Base-by-base conservation (phyloP, 2,329 filamentous ascomycete genomes). In the Sarocladium oryzae region DNA sequence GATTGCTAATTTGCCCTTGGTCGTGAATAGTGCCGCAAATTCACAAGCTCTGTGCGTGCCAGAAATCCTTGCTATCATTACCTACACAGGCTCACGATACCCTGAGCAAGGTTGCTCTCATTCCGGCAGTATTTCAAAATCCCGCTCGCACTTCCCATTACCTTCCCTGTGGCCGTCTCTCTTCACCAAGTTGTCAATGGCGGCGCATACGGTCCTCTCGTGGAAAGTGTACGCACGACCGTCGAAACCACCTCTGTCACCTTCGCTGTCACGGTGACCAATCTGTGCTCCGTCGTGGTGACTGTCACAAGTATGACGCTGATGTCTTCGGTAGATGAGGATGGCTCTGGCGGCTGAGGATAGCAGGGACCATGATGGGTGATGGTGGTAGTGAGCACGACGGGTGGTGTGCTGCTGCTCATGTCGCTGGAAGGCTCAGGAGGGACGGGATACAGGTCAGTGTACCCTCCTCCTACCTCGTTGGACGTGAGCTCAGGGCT, bases 181-280 rank as follows among this genome's bases (percentile, higher is more conserved):
- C 15, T 13, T 48, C 43, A 48, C 43, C 43, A 48, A 4, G 43
- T 48, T 26, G 43, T 48, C 43, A 48, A 48, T 13, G 26, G 43
- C n/a, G 43, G 43, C 21, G 43, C 43, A 33, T 48, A 33, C n/a
- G 24, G 10, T 48, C 26, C 26, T 10, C 43, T 16, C 10, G 43
- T 48, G 10, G 43, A 48, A 16, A 48, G 43, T n/a, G 43, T 32
- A 13, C 18, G 26, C 43, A 48, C 26, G 10, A 48, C 18, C 11
- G 43, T 48, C 43, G 43, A 32, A 21, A 30, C 32, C 13, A 33
- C 26, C 4, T 23, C n/a, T 18, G 43, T 33, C 24, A 48, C 43
- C 15, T n/a, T 33, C 16, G 4, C 33, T 5, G 26, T 33, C 8
- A 32, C 15, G 16, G 8, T 10, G 13, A 20, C 21, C 4, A 15